Conservation (phyloP, 2,329 filamentous ascomycete genomes). For the Fusarium heterosporum region DNA sequence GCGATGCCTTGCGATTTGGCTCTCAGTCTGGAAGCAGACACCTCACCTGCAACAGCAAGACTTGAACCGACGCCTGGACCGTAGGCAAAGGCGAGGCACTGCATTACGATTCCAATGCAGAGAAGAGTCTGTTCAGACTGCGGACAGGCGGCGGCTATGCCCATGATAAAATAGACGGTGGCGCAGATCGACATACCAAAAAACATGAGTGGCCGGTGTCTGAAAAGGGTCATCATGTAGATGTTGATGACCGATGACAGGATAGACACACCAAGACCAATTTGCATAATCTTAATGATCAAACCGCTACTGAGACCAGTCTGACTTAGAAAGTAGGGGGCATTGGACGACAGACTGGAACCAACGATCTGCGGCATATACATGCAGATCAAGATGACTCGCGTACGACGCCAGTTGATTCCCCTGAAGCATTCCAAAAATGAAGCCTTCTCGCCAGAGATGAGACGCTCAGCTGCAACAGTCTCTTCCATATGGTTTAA, state of each 20-base stretch:
- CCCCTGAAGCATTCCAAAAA: constrained; percentile 22
- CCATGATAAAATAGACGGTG: constrained; percentile 18
- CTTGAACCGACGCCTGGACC: constrained; percentile 9
- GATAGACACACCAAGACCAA: constrained; percentile 13
- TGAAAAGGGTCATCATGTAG: constrained; percentile 24
- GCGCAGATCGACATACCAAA: constrained; percentile 18
- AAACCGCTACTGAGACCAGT: constrained; percentile 2
- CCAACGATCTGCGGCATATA: constrained; percentile 24
- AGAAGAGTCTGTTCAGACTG: constrained; percentile 5
- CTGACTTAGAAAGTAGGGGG: constrained; percentile 10
- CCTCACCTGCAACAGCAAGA: constrained; percentile 15
- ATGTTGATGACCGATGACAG: constrained; percentile 15
- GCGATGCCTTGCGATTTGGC: constrained; percentile 18
- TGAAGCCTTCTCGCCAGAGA: constrained; percentile 8
- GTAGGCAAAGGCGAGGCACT: neutral
- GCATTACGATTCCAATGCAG: constrained; percentile 8
- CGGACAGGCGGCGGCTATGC: constrained; percentile 2
- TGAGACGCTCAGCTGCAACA: neutral
- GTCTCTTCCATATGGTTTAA: constrained; percentile 9
- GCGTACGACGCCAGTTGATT: constrained; percentile 20
- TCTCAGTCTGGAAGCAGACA: constrained; percentile 13
- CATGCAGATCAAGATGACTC: constrained; percentile 25
- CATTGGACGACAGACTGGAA: constrained; percentile 11
- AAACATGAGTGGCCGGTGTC: constrained; percentile 14
- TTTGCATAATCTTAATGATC: constrained; percentile 17